phyloP scores from a whole-genome alignment of 2,329 filamentous ascomycete species.

The Didymella sp. region DNA sequence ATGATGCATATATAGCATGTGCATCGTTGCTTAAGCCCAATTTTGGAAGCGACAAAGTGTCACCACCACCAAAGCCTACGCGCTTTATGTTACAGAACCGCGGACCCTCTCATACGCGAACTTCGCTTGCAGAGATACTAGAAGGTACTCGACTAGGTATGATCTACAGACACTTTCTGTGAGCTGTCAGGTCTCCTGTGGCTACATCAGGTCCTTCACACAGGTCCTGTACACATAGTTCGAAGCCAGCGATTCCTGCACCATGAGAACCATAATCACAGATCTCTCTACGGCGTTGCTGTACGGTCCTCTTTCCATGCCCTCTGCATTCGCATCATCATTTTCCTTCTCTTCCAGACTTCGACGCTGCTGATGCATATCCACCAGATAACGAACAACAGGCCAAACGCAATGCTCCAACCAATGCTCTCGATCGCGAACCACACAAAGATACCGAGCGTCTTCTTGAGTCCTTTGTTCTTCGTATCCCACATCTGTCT shows the following conservation, averaged over 20 bases:
- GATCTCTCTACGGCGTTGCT: neutral
- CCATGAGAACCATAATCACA: neutral
- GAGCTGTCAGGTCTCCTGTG: neutral
- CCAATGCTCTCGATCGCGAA: slow-evolving; percentile 23
- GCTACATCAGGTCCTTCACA: too few relatives aligned
- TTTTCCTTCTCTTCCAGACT: slow-evolving; percentile 22
- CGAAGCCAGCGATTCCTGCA: neutral
- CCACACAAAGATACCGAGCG: slow-evolving; percentile 26
- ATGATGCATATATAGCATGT: neutral
- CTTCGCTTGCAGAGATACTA: neutral
- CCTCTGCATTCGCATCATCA: slow-evolving; percentile 17
- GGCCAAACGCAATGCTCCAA: slow-evolving; percentile 29
- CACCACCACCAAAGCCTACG: neutral
- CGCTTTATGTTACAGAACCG: neutral
- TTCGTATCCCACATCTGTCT: slow-evolving; percentile 24
- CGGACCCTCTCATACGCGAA: neutral
- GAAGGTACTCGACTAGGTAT: neutral
- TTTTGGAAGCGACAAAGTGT: neutral
- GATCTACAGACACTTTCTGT: neutral
- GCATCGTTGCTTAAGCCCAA: neutral
- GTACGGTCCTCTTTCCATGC: slow-evolving; percentile 8
- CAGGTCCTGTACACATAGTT: neutral
- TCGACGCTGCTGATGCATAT: slow-evolving; percentile 22
- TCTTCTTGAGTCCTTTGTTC: slow-evolving; percentile 24
- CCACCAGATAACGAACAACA: slow-evolving; percentile 31